Evolutionary conservation across 1,284 basidiomycete genomes (phyloP), one percentile per base, ranked within the genome.

Genomic region (Cutaneotrichosporon arboriforme): DNA sequence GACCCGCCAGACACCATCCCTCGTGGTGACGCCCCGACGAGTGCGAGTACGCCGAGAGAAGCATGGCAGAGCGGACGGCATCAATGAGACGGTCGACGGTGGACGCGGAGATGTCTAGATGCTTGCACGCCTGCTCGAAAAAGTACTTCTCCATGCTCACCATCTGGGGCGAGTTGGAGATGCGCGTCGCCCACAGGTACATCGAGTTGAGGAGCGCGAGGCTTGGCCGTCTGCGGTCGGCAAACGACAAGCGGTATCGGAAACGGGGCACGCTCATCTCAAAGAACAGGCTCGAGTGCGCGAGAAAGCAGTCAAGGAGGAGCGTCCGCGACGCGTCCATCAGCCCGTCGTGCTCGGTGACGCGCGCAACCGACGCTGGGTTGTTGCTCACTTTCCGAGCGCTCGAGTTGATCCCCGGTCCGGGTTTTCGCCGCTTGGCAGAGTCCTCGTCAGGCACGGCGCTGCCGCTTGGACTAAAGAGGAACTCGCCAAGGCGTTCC

Each of bases 141-240:
- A 69, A 71, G 43, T 63, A 60, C 39, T 60, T 52, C 41, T 73
- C 70, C 60, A 66, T 65, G 4, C 55, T 49, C 3, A 60, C 55
- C 38, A 59, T 56, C 13, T 66, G 55, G 0, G 69, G 67, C n/a
- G 59, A 58, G 47, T 66, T 60, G 7, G 66, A 63, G 43, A 73
- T 68, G 12, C 71, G 51, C 5, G 71, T 68, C 3, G 67, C 70
- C 71, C 71, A 73, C 1, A 73, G 61, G 48, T 73, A 73, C 71
- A 73, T 73, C 2, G 67, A 69, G 47, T 71, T 67, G n/a, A 73
- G 54, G 1, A 73, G 55, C 3, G 71, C 67, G 8, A 65, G 54
- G 34, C 62, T 63, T 3, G 71, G 71, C 4, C 70, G 60, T 7
- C 68, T 61, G 8, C 62, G 56, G 57, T 73, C 69, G 3, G 57